Conservation (phyloP, 2,329 filamentous ascomycete genomes). For the Sporothrix curviconia region DNA sequence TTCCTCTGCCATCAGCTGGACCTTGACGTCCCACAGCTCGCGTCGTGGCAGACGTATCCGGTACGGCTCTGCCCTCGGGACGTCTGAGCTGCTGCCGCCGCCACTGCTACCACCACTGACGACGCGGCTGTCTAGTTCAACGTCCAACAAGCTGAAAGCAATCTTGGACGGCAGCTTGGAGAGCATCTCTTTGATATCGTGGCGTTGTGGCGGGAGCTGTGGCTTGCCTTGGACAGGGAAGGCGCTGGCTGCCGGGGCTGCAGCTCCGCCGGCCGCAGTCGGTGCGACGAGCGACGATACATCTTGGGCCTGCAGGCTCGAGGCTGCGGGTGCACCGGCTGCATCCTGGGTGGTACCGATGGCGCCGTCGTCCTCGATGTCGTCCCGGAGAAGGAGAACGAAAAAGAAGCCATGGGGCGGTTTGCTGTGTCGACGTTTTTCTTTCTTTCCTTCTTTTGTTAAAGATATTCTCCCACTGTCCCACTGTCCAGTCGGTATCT, state of each 20-base stretch:
- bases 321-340: slow-evolving; percentile 6
- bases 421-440: too few relatives aligned
- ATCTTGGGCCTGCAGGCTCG: slow-evolving; percentile 13
- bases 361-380: slow-evolving; percentile 45
- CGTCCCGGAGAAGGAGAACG: slow-evolving; percentile 56
- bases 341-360: slow-evolving; percentile 18
- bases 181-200: slow-evolving; percentile 47
- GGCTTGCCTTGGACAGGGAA: slow-evolving; percentile 58
- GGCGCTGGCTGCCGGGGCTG: slow-evolving; percentile 34
- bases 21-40: slow-evolving; percentile 73
- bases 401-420: slow-evolving; percentile 27
- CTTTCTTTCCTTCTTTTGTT: background rate
- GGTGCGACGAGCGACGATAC: too few relatives aligned
- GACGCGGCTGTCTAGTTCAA: slow-evolving; percentile 41
- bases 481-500: too few relatives aligned
- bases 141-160: slow-evolving; percentile 56
- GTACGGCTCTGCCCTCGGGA: background rate
- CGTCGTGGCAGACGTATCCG: slow-evolving; percentile 57
- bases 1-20: slow-evolving; percentile 73
- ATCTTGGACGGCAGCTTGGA: slow-evolving; percentile 63
- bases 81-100: background rate
- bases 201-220: slow-evolving; percentile 47
- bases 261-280: slow-evolving; percentile 8
- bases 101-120: slow-evolving; percentile 14
- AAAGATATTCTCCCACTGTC: too few relatives aligned